Conservation (phyloP, 176 grass and related monocot genomes). For the Alloteropsis semialata region DNA sequence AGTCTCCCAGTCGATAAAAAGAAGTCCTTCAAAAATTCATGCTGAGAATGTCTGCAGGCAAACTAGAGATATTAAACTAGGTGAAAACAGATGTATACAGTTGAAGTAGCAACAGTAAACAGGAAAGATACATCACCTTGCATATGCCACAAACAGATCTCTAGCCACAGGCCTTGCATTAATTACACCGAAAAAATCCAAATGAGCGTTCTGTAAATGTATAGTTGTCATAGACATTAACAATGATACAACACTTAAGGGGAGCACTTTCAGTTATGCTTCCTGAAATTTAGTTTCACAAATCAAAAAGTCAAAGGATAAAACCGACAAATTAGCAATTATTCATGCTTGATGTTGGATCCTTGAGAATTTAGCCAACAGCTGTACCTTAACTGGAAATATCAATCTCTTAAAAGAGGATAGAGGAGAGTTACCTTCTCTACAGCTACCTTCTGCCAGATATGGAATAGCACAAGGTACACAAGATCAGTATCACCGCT, state of each 20-base stretch:
- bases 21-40: constrained; percentile 98
- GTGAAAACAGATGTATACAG: constrained; percentile 8
- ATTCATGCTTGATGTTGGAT: constrained; percentile 15
- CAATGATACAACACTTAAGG: not conserved
- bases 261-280: not conserved
- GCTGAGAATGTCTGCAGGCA: constrained; percentile 71
- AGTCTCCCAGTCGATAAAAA: constrained; percentile 88
- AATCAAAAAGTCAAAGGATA: not conserved
- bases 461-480: constrained; percentile 95
- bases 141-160: constrained; percentile 94
- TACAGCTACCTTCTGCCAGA: constrained; percentile 90
- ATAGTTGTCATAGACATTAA: constrained; percentile 16
- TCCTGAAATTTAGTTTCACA: not conserved
- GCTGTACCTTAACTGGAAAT: not conserved
- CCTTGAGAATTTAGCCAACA: constrained; percentile 4
- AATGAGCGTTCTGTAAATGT: constrained; percentile 59
- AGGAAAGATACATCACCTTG: constrained; percentile 55
- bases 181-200: constrained; percentile 95
- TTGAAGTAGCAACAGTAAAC: not conserved
- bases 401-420: not conserved
- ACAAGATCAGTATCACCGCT: constrained; percentile 97
- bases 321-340: not conserved
- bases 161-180: constrained; percentile 95
- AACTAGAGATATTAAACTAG: constrained; percentile 38
- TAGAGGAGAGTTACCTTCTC: constrained; percentile 39